Percentiles rank a stretch among this genome's conserved stretches.
Conservation (phyloP, 2,329 filamentous ascomycete genomes). For the Colletotrichum sp. region DNA sequence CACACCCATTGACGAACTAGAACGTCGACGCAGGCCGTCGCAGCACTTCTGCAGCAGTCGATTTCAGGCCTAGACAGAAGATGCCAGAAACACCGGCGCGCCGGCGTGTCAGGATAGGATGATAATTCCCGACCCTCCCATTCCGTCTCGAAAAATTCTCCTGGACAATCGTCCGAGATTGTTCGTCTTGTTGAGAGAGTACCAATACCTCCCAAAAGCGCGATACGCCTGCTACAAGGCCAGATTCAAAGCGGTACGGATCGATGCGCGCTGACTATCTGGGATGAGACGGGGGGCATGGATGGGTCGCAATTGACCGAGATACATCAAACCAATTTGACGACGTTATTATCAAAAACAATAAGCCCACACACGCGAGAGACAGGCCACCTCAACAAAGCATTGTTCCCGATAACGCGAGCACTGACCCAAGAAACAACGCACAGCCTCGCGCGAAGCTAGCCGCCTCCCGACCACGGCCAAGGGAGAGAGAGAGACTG, state of each 20-base stretch:
- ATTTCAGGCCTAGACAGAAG: not conserved
- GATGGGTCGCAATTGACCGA: not conserved
- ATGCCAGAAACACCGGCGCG: not conserved
- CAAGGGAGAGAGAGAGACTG: not conserved
- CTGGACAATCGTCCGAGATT: not conserved
- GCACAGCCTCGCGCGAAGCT: slow-evolving; percentile 11
- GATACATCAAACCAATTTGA: not conserved
- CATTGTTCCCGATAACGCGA: slow-evolving; percentile 15
- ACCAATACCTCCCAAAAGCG: not conserved
- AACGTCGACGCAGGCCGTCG: not conserved
- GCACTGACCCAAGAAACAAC: not conserved
- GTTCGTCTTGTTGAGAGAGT: not conserved
- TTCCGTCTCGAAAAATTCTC: not conserved
- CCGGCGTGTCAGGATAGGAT: not conserved
- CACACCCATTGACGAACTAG: not conserved
- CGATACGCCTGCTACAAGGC: not conserved
- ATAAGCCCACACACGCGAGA: not conserved
- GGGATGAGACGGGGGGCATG: not conserved
- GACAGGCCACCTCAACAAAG: not conserved
- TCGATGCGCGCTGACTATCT: not conserved
- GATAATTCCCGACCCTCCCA: slow-evolving; percentile 18
- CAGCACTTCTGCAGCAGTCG: not conserved
- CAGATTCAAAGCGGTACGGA: not conserved
- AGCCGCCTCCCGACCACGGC: not conserved
- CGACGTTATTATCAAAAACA: not conserved